Evolutionary conservation across 108 stramenopile species (phyloP).

Genomic region (Pelagomonas calceolata): DNA sequence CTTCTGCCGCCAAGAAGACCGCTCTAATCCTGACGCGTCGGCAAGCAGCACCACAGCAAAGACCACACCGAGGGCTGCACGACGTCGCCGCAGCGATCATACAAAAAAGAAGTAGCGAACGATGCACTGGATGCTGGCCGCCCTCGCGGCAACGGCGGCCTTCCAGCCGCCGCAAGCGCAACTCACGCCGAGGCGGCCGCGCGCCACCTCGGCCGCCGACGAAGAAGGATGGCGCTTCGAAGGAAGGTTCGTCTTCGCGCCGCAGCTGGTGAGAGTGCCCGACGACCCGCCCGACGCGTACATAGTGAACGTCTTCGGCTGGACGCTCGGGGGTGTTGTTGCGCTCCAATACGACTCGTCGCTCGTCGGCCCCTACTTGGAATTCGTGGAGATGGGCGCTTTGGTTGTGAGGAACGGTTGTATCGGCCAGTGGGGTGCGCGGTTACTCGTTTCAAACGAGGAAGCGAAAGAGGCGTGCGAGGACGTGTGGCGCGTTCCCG

Average conservation of each 20-base stretch:
- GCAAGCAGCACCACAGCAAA: no score
- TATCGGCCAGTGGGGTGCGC: not conserved
- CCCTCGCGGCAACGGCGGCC: no score
- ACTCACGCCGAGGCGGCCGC: no score
- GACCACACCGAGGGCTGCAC: no score
- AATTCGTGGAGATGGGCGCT: not conserved
- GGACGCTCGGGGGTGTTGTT: not conserved
- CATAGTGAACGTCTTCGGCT: not conserved
- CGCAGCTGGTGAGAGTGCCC: not conserved
- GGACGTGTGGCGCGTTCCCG: not conserved
- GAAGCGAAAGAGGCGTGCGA: not conserved
- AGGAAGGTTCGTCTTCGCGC: not conserved
- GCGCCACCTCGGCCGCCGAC: no score
- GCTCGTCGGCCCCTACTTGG: not conserved
- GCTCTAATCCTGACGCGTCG: no score
- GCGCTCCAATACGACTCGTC: not conserved
- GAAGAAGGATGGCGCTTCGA: not conserved
- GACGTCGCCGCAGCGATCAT: no score
- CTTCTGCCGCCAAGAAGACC: no score
- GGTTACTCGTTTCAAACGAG: not conserved
- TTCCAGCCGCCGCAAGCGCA: no score
- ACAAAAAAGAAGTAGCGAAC: no score
- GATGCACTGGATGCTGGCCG: no score
- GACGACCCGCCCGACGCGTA: not conserved
- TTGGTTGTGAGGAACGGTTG: not conserved